Conservation (phyloP, 2,329 filamentous ascomycete genomes). For the Arthrobotrys iridis region DNA sequence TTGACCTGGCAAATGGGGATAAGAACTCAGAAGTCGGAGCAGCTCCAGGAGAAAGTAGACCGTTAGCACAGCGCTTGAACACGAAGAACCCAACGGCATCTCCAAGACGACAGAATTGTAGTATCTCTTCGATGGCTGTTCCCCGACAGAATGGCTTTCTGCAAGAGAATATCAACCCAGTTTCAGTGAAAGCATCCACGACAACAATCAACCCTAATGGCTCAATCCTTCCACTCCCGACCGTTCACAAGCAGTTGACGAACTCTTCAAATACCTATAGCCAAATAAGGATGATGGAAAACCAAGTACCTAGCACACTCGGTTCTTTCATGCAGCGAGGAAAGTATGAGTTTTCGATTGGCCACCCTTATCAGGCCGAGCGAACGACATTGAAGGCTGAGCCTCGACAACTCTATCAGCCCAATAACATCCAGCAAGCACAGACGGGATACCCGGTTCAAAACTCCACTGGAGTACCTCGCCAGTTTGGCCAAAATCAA, state of each 20-base stretch:
- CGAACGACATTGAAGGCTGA: not conserved
- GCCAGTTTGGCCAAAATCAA: conserved; percentile 8
- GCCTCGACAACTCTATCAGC: conserved; percentile 17
- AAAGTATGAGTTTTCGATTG: not conserved
- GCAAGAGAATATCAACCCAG: not conserved
- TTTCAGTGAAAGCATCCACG: not conserved
- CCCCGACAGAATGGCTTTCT: not conserved
- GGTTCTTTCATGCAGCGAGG: not conserved
- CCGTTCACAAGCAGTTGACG: not conserved
- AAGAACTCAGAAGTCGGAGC: not conserved
- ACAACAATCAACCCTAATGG: not conserved
- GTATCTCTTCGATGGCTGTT: not conserved
- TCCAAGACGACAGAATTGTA: conserved; percentile 7
- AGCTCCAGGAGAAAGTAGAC: not conserved
- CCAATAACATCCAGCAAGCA: not conserved
- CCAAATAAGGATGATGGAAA: not conserved
- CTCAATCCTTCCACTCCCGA: not conserved
- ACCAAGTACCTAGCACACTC: not conserved
- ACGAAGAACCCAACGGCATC: not conserved
- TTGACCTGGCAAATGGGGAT: not conserved
- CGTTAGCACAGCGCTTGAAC: not conserved
- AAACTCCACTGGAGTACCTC: not conserved
- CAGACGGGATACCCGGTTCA: conserved; percentile 5
- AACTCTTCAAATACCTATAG: not conserved
- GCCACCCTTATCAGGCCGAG: not conserved